These are phyloP conservation scores for Verticillium zaregamsianum DNA, from an alignment of 2,329 filamentous ascomycete genomes.

Conservation along the genomic window DNA sequence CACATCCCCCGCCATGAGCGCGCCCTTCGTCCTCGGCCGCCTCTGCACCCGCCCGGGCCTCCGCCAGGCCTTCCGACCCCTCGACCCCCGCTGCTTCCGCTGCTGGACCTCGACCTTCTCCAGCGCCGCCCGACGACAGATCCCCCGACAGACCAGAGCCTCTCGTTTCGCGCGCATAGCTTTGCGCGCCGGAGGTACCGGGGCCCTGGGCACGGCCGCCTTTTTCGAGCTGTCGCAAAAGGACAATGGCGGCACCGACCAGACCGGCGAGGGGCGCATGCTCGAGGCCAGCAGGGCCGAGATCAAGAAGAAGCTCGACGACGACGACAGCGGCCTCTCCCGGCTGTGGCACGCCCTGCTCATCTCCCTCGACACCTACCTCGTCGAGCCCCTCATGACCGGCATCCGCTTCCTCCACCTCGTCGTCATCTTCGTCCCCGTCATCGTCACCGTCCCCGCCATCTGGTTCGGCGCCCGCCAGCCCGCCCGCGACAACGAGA, in stretches of 20 bases:
- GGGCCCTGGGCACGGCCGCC: slow-evolving; percentile 46
- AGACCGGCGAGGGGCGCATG: slow-evolving; percentile 84
- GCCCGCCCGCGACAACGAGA: slow-evolving; percentile 65
- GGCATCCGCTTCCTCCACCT: slow-evolving; percentile 85
- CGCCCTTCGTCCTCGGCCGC: slow-evolving; percentile 37
- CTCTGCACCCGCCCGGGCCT: slow-evolving; percentile 35
- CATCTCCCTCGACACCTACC: slow-evolving; percentile 64
- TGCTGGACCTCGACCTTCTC: slow-evolving; percentile 1
- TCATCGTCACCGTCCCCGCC: slow-evolving; percentile 72
- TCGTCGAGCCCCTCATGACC: slow-evolving; percentile 85
- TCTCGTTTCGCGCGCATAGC: slow-evolving; percentile 19
- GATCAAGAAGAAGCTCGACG: slow-evolving; percentile 63
- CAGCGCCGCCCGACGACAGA: neutral
- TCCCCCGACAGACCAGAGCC: neutral
- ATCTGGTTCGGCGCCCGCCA: slow-evolving; percentile 73
- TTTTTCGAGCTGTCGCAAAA: slow-evolving; percentile 56
- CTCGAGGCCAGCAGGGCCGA: slow-evolving; percentile 76
- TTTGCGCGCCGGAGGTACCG: slow-evolving; percentile 35
- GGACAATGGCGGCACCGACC: slow-evolving; percentile 41
- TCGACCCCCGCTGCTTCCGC: neutral
- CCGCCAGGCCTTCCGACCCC: slow-evolving; percentile 16
- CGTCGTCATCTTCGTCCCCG: slow-evolving; percentile 83
- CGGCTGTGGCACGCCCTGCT: slow-evolving; percentile 56
- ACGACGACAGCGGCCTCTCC: slow-evolving; percentile 55
- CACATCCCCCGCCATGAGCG: slow-evolving; percentile 34